Percentiles rank a stretch among this genome's conserved stretches.
These are phyloP conservation scores for Aspergillus uvarum DNA, from an alignment of 2,329 filamentous ascomycete species.

Conservation along the genomic window DNA sequence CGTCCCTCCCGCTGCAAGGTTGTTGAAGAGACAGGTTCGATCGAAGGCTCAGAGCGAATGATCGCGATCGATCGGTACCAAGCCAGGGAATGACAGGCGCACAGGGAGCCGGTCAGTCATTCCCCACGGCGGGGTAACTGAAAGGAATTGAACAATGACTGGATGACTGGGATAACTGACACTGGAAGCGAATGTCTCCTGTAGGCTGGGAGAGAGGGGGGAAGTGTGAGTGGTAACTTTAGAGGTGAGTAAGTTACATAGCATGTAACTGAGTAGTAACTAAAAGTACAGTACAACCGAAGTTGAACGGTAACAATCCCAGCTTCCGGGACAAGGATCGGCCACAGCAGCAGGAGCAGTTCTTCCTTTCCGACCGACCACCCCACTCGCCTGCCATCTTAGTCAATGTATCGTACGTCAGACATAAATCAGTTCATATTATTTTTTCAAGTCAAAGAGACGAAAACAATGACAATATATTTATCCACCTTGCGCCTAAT, in stretches of 20 bases:
- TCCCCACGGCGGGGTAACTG: not conserved
- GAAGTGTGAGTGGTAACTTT: not conserved
- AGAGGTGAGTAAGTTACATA: no score
- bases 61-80: slow-evolving; percentile 9
- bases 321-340: slow-evolving; percentile 22
- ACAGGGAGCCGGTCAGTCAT: slow-evolving; percentile 7
- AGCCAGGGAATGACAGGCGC: not conserved
- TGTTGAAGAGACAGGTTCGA: slow-evolving; percentile 15
- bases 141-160: not conserved
- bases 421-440: not conserved
- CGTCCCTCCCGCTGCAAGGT: slow-evolving; percentile 18
- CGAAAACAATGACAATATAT: not conserved
- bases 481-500: not conserved
- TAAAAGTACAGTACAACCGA: no score
- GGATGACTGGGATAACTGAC: slow-evolving; percentile 14
- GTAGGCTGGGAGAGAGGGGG: not conserved
- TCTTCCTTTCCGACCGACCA: slow-evolving; percentile 16
- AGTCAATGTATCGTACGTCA: slow-evolving; percentile 7
- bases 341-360: slow-evolving; percentile 10
- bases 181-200: slow-evolving; percentile 2
- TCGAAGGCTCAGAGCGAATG: slow-evolving; percentile 4
- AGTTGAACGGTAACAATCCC: slow-evolving; percentile 1
- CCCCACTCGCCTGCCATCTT: slow-evolving; percentile 11
- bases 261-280: no score
- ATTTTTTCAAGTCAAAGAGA: not conserved